Evolutionary conservation across 176 grass and related monocot genomes (phyloP).

Genomic region (Puccinellia tenuiflora): DNA sequence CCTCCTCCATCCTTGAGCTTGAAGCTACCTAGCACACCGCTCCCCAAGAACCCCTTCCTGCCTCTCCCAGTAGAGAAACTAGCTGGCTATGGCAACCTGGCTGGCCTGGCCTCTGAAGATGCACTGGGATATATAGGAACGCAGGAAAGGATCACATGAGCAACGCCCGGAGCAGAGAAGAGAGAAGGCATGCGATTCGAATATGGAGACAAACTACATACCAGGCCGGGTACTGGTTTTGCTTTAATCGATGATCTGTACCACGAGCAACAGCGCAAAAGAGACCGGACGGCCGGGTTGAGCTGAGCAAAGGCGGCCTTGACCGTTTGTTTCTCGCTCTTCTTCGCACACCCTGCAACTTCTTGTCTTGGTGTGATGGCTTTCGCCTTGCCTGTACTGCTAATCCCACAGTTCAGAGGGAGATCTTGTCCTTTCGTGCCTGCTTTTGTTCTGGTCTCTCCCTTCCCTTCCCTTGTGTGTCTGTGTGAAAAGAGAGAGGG

Average conservation of each 20-base stretch:
- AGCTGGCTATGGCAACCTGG: background rate
- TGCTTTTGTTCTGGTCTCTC: conserved; percentile 24
- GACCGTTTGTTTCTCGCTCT: conserved; percentile 23
- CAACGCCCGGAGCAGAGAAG: background rate
- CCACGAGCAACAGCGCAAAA: conserved; percentile 10
- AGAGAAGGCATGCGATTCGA: background rate
- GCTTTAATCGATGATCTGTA: background rate
- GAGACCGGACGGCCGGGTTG: background rate
- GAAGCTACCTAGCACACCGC: background rate
- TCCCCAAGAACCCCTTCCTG: background rate
- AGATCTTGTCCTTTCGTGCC: conserved; percentile 30
- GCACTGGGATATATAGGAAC: background rate
- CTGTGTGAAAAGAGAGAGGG: background rate
- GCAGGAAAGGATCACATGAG: background rate
- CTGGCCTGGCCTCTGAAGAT: conserved; percentile 9
- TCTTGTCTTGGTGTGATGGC: conserved; percentile 18
- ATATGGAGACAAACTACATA: conserved; percentile 12
- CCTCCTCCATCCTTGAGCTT: conserved; percentile 37
- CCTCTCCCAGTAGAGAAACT: background rate
- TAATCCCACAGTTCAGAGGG: conserved; percentile 31
- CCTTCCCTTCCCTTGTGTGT: background rate
- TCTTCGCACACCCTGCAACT: conserved; percentile 19
- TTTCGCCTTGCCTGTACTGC: conserved; percentile 8
- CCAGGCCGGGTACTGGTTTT: background rate
- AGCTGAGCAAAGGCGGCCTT: background rate